phyloP scores from a whole-genome alignment of 2,329 filamentous ascomycete species.

The Sclerotinia nivalis region DNA sequence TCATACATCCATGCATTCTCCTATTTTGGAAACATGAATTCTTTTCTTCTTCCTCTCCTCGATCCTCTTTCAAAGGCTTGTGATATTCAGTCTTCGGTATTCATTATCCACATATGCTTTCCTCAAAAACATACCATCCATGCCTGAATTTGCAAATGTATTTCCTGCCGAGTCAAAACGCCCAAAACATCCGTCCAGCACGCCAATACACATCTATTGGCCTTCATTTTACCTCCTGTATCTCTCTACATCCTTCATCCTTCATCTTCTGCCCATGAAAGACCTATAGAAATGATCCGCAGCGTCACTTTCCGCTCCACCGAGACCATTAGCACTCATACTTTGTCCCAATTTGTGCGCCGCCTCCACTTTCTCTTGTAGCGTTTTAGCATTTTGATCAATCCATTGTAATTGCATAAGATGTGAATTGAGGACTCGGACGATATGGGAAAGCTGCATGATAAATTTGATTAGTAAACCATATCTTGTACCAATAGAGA shows the following conservation, averaged over 20 bases:
- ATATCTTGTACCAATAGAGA: background rate
- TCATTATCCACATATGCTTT: constrained; percentile 17
- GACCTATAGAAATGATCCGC: constrained; percentile 90
- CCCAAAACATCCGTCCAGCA: constrained; percentile 11
- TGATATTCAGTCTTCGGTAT: background rate
- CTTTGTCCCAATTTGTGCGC: constrained; percentile 77
- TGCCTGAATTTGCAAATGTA: constrained; percentile 6
- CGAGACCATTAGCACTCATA: constrained; percentile 55
- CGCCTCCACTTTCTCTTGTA: constrained; percentile 79
- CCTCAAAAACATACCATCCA: constrained; percentile 10
- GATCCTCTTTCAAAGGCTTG: background rate
- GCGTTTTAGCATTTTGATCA: constrained; percentile 76
- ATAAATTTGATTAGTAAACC: constrained; percentile 26
- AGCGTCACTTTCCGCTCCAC: constrained; percentile 65
- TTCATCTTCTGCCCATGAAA: constrained; percentile 69
- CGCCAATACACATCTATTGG: background rate
- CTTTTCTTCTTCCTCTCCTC: background rate
- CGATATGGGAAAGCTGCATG: constrained; percentile 83
- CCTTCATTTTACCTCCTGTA: background rate
- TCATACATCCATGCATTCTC: background rate
- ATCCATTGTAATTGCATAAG: constrained; percentile 91
- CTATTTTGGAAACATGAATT: background rate
- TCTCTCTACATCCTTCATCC: background rate
- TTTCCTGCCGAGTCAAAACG: constrained; percentile 15
- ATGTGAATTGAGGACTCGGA: constrained; percentile 91